Base-by-base conservation (phyloP, 805 yeast species). In the Ogataea angusta region DNA sequence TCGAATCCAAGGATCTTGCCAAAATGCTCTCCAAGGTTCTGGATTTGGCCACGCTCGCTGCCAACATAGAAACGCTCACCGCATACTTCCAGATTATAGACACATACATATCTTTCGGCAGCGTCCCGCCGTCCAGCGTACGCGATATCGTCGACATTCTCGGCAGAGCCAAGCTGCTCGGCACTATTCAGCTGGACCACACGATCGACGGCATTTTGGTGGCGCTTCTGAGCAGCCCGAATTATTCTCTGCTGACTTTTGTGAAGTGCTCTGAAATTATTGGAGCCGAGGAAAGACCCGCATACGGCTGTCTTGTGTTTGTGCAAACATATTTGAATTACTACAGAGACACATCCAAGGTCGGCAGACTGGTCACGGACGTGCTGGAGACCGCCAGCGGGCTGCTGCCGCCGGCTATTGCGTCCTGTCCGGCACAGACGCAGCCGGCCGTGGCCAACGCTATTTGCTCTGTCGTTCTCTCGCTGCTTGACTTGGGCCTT, bases 291-390 rank as follows among this genome's bases (percentile, higher is more conserved):
- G 40, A 25, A n/a, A 43, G 41, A 14, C 24, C 49, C 1, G 43
- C 49, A 7, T 16, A 50, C 5, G 62, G 60, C 6, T 50, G 59
- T 31, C 38, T 55, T 7, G 34, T 46, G 10, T 38, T 51, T 10
- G 12, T 59, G 9, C 42, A 41, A 7, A 38, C 36, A 15, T 41
- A 46, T 17, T 24, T 56, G 9, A 34, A 42, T 6, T 48, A 38
- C 32, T 43, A 49, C 18, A 38, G 35, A 4, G 31, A 38, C 2
- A 16, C 41, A 2, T 32, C 49, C 12, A 22, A 27, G 2, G 18
- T 38, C 2, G 54, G 59, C 12, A 31, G 32, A 8, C 13, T 34
- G 10, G 45, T 56, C 6, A 46, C 47, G 7, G 36, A 28, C 4
- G 47, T 57, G 29, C 32, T 50, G 13, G 40, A 48, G 16, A 45